phyloP scores from a whole-genome alignment of 345 rosid species.

The Bretschneidera sinensis region DNA sequence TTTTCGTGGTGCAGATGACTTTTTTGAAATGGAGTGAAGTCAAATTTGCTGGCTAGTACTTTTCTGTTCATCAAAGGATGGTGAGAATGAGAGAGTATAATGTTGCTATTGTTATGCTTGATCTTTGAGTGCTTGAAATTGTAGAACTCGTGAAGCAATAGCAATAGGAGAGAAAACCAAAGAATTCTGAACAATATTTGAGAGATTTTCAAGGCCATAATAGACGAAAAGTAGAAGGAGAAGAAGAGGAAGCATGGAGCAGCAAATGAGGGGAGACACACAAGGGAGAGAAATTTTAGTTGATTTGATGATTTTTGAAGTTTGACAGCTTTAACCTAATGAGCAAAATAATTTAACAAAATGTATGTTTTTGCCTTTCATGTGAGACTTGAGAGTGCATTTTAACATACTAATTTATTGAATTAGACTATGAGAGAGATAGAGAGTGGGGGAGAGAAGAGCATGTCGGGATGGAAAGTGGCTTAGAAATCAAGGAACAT shows the following conservation, averaged over 20 bases:
- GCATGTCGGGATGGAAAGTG: conserved; percentile 39
- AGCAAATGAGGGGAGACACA: conserved; percentile 11
- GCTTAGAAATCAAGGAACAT: conserved; percentile 50
- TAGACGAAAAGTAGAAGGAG: conserved; percentile 25
- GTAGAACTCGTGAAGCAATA: conserved; percentile 42
- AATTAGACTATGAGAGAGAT: conserved; percentile 4
- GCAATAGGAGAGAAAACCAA: conserved; percentile 51
- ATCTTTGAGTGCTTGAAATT: conserved; percentile 21
- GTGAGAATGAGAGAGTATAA: conserved; percentile 10
- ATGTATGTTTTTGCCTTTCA: conserved; percentile 17
- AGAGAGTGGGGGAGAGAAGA: conserved; percentile 19
- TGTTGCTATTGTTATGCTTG: conserved; percentile 11
- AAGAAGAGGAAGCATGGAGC: conserved; percentile 46
- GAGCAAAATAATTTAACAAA: not conserved
- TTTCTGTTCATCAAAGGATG: conserved; percentile 33
- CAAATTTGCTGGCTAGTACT: conserved; percentile 43
- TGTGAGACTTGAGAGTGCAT: conserved; percentile 25
- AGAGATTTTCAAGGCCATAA: conserved; percentile 50
- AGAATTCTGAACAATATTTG: conserved; percentile 35
- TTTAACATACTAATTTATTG: conserved; percentile 30
- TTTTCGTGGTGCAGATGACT: conserved; percentile 17
- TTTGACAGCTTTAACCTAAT: conserved; percentile 17
- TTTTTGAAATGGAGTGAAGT: conserved; percentile 56
- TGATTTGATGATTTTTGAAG: not conserved
- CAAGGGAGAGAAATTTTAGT: not conserved